These are phyloP conservation scores for Suillus subaureus DNA, from an alignment of 768 basidiomycete species.

Conservation along the genomic window DNA sequence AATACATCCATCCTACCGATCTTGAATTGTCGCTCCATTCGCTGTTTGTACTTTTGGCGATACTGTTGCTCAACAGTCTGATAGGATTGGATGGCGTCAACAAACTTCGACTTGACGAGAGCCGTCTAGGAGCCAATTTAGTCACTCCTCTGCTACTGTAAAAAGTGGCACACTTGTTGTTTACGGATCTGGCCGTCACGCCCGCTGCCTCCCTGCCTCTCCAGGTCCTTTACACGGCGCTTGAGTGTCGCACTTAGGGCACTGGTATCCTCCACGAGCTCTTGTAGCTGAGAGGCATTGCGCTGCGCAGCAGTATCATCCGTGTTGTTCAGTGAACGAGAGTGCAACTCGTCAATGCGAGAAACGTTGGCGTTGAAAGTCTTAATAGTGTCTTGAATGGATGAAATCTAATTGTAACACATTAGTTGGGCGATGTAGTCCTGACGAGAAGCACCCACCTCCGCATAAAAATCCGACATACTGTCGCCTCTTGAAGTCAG, in stretches of 20 bases:
- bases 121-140: slow-evolving; percentile 46
- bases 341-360: slow-evolving; percentile 72
- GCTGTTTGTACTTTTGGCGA: slow-evolving; percentile 75
- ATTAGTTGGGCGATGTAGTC: not conserved
- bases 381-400: slow-evolving; percentile 69
- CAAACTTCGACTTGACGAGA: slow-evolving; percentile 73
- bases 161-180: slow-evolving; percentile 58
- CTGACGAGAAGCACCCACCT: slow-evolving; percentile 47
- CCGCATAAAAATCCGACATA: slow-evolving; percentile 74
- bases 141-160: slow-evolving; percentile 6
- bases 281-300: slow-evolving; percentile 63
- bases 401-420: slow-evolving; percentile 57
- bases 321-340: slow-evolving; percentile 72
- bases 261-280: slow-evolving; percentile 72
- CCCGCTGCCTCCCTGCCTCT: slow-evolving; percentile 61
- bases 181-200: slow-evolving; percentile 76
- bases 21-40: slow-evolving; percentile 84
- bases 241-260: slow-evolving; percentile 70
- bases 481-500: slow-evolving; percentile 47
- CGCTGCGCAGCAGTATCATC: slow-evolving; percentile 68
- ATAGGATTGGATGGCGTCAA: slow-evolving; percentile 85
- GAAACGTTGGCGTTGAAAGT: slow-evolving; percentile 71
- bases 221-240: slow-evolving; percentile 69
- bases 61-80: slow-evolving; percentile 83
- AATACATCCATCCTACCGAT: slow-evolving; percentile 55